Percentiles rank a stretch among this genome's conserved stretches.
These are phyloP conservation scores for Paspalum notatum DNA, from an alignment of 176 grass and related monocot species.

Conservation along the genomic window DNA sequence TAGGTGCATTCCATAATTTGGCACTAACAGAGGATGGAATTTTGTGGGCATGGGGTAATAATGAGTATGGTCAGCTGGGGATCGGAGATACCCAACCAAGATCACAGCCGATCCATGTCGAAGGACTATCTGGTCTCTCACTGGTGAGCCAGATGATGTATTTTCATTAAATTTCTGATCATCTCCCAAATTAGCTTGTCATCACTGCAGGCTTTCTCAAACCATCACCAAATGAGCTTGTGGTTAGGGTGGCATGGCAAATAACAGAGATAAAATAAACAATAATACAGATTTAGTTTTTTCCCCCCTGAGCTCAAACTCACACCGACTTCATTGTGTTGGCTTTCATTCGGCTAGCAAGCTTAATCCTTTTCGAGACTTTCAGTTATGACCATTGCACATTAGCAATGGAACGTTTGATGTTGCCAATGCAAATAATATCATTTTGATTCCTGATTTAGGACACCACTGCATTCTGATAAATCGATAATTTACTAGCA, in stretches of 20 bases:
- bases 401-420: background rate
- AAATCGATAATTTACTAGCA: slow-evolving; percentile 9
- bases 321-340: slow-evolving; percentile 7
- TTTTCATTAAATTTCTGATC: slow-evolving; percentile 22
- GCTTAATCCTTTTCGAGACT: background rate
- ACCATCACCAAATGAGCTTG: slow-evolving; percentile 12
- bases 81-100: slow-evolving; percentile 93
- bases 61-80: slow-evolving; percentile 95
- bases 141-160: slow-evolving; percentile 56
- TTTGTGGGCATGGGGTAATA: slow-evolving; percentile 98
- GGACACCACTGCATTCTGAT: slow-evolving; percentile 8
- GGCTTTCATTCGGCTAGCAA: background rate
- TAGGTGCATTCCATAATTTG: slow-evolving; percentile 99
- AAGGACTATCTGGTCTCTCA: slow-evolving; percentile 72
- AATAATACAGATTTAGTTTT: background rate
- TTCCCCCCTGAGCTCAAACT: background rate
- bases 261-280: background rate
- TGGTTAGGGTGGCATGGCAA: slow-evolving; percentile 3
- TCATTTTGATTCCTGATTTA: slow-evolving; percentile 4
- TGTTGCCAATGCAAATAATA: slow-evolving; percentile 1
- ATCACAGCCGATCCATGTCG: slow-evolving; percentile 77
- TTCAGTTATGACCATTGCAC: background rate
- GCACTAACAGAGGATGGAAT: slow-evolving; percentile 75
- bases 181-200: slow-evolving; percentile 1
- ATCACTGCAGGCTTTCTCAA: background rate